Percentiles rank a stretch among this genome's conserved stretches.
phyloP scores from a whole-genome alignment of 768 basidiomycete species.

The Clitopilus hobsonii region DNA sequence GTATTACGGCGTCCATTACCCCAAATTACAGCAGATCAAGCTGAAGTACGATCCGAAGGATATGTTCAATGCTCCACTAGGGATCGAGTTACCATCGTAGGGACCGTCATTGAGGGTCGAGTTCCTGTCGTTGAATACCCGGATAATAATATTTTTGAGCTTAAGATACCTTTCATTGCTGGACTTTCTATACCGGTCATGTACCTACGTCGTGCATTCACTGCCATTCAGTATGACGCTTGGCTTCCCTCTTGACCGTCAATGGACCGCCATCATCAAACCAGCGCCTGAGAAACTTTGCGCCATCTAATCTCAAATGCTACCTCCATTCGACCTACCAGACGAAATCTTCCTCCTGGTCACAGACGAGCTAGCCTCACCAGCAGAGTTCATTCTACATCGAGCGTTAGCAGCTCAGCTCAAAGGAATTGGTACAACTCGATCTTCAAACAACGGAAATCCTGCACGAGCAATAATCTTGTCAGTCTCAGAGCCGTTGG shows the following conservation, averaged over 20 bases:
- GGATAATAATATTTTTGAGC: no score
- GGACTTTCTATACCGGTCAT: no score
- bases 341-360: constrained; percentile 53
- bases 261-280: no score
- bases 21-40: constrained; percentile 22
- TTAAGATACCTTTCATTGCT: no score
- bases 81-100: constrained; percentile 11
- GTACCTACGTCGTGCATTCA: no score
- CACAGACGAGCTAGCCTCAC: constrained; percentile 66
- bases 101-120: no score
- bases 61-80: constrained; percentile 19
- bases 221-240: no score
- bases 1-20: constrained; percentile 30
- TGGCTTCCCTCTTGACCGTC: no score
- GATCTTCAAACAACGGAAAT: neutral
- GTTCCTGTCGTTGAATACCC: no score
- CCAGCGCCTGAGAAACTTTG: neutral
- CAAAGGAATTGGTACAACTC: constrained; percentile 25
- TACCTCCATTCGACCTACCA: constrained; percentile 51
- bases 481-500: constrained; percentile 50
- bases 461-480: constrained; percentile 40
- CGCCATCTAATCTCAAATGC: constrained; percentile 22
- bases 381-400: constrained; percentile 72
- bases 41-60: constrained; percentile 19
- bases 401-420: constrained; percentile 45